Percentiles rank a stretch among this genome's conserved stretches.
These are phyloP conservation scores for Termitomyces sp. DNA, from an alignment of 768 basidiomycete species.

Conservation along the genomic window DNA sequence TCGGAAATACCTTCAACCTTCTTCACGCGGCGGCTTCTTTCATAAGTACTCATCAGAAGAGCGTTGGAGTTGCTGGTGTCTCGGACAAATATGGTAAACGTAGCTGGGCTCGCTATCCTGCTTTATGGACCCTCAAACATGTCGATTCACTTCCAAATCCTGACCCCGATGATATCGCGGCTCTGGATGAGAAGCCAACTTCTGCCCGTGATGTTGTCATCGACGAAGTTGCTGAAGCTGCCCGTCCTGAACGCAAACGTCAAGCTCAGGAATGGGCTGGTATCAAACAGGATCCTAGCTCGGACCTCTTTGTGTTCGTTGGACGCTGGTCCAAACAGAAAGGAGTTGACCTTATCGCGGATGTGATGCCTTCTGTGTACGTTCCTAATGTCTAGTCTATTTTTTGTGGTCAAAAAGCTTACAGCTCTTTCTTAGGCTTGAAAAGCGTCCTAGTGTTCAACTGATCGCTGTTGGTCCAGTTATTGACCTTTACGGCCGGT, in stretches of 20 bases:
- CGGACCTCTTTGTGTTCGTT: conserved; percentile 93
- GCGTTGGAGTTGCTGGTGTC: conserved; percentile 91
- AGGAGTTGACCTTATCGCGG: conserved; percentile 95
- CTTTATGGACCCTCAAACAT: conserved; percentile 92
- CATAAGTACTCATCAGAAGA: conserved; percentile 91
- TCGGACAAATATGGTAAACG: conserved; percentile 98
- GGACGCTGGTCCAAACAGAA: conserved; percentile 99
- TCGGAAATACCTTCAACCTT: conserved; percentile 96
- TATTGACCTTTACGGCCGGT: conserved; percentile 92
- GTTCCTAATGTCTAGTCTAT: conserved; percentile 26
- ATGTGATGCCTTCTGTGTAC: conserved; percentile 87
- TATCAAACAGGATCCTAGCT: conserved; percentile 85
- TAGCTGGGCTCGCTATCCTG: conserved; percentile 94
- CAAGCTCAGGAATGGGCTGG: conserved; percentile 96
- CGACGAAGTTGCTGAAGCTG: conserved; percentile 81
- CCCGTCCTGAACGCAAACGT: conserved; percentile 85
- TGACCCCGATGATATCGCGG: conserved; percentile 92
- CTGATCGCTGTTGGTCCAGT: conserved; percentile 90
- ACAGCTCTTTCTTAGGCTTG: conserved; percentile 48
- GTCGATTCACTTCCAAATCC: conserved; percentile 96
- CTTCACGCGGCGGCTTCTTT: conserved; percentile 91
- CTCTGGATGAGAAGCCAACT: conserved; percentile 76
- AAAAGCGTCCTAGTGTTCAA: conserved; percentile 84
- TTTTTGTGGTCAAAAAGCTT: not conserved
- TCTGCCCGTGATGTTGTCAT: conserved; percentile 70